Evolutionary conservation across 2,329 filamentous ascomycete genomes (phyloP).

Genomic region (Microdochium paspali): DNA sequence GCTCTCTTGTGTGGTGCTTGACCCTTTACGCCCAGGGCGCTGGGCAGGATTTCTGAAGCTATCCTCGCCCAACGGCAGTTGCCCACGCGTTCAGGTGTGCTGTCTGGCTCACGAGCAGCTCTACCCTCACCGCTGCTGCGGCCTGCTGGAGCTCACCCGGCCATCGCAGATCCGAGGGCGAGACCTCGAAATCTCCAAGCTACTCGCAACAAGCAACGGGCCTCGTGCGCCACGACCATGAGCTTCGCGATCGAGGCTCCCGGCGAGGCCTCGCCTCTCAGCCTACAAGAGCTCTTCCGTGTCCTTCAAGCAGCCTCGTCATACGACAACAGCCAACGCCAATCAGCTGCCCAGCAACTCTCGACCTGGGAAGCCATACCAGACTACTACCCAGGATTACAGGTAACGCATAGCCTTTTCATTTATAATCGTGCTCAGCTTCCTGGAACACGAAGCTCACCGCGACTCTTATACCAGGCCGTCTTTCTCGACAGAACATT

Average conservation of each 20-base stretch:
- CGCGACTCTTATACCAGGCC: conserved; percentile 35
- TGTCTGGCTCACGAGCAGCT: neutral
- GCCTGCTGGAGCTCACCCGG: neutral
- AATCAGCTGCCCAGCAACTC: conserved; percentile 62
- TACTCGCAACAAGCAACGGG: neutral
- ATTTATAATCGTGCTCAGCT: neutral
- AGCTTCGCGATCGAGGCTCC: conserved; percentile 67
- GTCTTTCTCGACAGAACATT: conserved; percentile 74
- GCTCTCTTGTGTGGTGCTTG: too few relatives aligned
- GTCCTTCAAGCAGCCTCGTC: conserved; percentile 56
- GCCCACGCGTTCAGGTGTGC: too few relatives aligned
- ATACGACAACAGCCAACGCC: conserved; percentile 50
- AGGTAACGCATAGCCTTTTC: conserved; percentile 34
- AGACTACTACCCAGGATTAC: conserved; percentile 59
- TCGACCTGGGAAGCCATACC: conserved; percentile 59
- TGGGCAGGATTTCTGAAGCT: too few relatives aligned
- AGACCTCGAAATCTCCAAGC: too few relatives aligned
- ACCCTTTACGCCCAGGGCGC: too few relatives aligned
- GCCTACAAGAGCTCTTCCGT: conserved; percentile 51
- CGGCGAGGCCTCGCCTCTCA: conserved; percentile 70
- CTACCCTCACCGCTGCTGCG: neutral
- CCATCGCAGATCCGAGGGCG: neutral
- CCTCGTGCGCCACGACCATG: conserved; percentile 45
- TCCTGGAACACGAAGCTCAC: conserved; percentile 3
- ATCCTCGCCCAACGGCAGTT: too few relatives aligned